Base-by-base conservation (phyloP, 2,329 filamentous ascomycete species). In the Microcera coccophila region DNA sequence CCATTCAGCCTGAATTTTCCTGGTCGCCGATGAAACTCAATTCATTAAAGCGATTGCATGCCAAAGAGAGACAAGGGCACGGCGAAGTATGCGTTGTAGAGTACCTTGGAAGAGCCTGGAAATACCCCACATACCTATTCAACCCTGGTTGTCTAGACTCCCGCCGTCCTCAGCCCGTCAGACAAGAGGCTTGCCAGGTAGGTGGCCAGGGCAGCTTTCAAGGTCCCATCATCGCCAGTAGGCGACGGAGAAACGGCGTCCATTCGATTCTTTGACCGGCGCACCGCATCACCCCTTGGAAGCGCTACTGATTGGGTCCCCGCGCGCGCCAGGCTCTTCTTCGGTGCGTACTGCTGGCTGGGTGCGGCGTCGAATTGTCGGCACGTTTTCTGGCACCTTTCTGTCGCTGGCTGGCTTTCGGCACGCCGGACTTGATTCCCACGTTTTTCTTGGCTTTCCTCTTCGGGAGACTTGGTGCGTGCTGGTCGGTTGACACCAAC, bases 271-370 rank as follows among this genome's bases (percentile, higher is more conserved):
- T 32, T 32, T n/a, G 29, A 32, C 29, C 15, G 11, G 29, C 15
- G 44, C 39, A 54, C 54, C 49, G 54, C 51, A 54, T 54, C 51
- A 54, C 48, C 29, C 32, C 22, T 32, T 33, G 22, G 15, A 36
- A 36, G 19, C 20, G 26, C 24, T 17, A 19, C 34, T 49, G 45
- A 53, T 53, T 53, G 51, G 50, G 21, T 29, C 21, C 35, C 35
- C 32, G n/a, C n/a, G n/a, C 34, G 21, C 31, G 40, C 36, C 42
- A 42, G 51, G 51, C 45, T 54, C 48, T 53, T 52, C 42, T 22
- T 54, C 51, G 51, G 51, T 54, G 50, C 42, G 51, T 53, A 52
- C 51, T 54, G 45, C 11, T 16, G 29, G 45, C 11, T 16, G 29
- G 29, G 44, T 44, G 45, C 48, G 46, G 38, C 38, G 49, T 35